A percentile compares a stretch with the other conserved stretches of the same genome.
phyloP scores from a whole-genome alignment of 768 basidiomycete genomes.

The Phaeolepiota aurea region DNA sequence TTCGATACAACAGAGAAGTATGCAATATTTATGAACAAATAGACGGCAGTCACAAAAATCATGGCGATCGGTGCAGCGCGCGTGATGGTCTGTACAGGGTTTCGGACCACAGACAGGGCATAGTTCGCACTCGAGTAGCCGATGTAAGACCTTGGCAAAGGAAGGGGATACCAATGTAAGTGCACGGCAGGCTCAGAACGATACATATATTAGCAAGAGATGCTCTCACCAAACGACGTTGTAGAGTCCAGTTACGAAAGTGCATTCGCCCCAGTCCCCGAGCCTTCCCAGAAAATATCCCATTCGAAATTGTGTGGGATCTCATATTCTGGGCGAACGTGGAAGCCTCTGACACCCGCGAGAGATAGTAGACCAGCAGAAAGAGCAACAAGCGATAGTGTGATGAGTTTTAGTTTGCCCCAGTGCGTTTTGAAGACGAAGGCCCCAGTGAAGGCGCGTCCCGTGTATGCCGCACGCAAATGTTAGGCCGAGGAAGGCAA shows the following conservation, averaged over 20 bases:
- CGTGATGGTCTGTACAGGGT: constrained; percentile 67
- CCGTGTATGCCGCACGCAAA: constrained; percentile 54
- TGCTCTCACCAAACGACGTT: constrained; percentile 55
- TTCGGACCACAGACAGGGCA: constrained; percentile 57
- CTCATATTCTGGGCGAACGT: constrained; percentile 39
- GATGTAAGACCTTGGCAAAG: constrained; percentile 52
- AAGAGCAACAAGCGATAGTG: constrained; percentile 40
- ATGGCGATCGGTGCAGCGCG: constrained; percentile 63
- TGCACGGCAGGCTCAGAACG: neutral
- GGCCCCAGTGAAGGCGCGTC: constrained; percentile 39
- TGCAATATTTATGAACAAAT: constrained; percentile 59
- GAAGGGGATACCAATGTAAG: too few relatives aligned
- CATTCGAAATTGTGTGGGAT: constrained; percentile 51
- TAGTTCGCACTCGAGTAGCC: constrained; percentile 75
- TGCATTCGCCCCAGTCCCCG: constrained; percentile 44
- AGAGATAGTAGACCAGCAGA: constrained; percentile 50
- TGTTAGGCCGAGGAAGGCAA: constrained; percentile 46
- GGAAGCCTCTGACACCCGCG: constrained; percentile 37
- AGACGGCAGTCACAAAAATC: constrained; percentile 46
- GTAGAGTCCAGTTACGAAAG: constrained; percentile 58
- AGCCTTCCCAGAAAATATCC: constrained; percentile 58
- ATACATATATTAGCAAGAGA: constrained; percentile 1
- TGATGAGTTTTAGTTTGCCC: constrained; percentile 56
- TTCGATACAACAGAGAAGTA: constrained; percentile 72
- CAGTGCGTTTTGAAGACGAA: constrained; percentile 56